Percentiles rank a stretch among this genome's conserved stretches.
These are phyloP conservation scores for Phytophthora syringae DNA, from an alignment of 352 stramenopile genomes.

Conservation along the genomic window DNA sequence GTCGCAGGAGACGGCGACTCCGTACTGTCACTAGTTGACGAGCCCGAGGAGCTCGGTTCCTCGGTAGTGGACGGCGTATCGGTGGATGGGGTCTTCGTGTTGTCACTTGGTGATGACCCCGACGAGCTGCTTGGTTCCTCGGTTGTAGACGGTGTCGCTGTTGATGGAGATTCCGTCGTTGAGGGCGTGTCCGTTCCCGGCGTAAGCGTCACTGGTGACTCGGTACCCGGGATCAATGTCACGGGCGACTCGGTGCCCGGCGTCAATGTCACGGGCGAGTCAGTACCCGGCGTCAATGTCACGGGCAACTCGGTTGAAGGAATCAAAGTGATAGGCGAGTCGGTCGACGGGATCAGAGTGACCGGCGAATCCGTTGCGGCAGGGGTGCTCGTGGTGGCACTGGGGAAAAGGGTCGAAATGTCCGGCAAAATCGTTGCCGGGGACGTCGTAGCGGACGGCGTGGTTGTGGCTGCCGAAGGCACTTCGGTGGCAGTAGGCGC, in stretches of 20 bases:
- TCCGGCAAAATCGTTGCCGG: constrained; percentile 19
- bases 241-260: constrained; percentile 7
- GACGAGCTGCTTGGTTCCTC: constrained; percentile 19
- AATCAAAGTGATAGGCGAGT: constrained; percentile 1
- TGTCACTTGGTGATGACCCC: neutral
- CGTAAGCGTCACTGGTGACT: neutral
- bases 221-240: constrained; percentile 4
- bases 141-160: constrained; percentile 1
- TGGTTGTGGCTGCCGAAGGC: constrained; percentile 14
- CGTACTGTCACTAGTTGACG: too few relatives aligned
- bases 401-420: constrained; percentile 15
- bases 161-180: too few relatives aligned
- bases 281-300: constrained; percentile 13
- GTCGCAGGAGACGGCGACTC: constrained; percentile 32
- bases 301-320: neutral
- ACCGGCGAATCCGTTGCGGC: constrained; percentile 19
- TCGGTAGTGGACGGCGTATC: too few relatives aligned
- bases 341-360: constrained; percentile 23
- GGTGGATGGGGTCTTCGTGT: too few relatives aligned
- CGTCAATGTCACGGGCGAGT: constrained; percentile 3
- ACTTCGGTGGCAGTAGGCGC: constrained; percentile 17
- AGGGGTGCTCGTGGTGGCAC: constrained; percentile 2
- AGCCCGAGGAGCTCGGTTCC: too few relatives aligned
- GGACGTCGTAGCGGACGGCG: constrained; percentile 12
- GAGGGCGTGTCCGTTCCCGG: constrained; percentile 5